Percentiles rank a stretch among this genome's conserved stretches.
Evolutionary conservation across 1,284 basidiomycete species (phyloP).

Genomic region (Microbotryum scabiosae): DNA sequence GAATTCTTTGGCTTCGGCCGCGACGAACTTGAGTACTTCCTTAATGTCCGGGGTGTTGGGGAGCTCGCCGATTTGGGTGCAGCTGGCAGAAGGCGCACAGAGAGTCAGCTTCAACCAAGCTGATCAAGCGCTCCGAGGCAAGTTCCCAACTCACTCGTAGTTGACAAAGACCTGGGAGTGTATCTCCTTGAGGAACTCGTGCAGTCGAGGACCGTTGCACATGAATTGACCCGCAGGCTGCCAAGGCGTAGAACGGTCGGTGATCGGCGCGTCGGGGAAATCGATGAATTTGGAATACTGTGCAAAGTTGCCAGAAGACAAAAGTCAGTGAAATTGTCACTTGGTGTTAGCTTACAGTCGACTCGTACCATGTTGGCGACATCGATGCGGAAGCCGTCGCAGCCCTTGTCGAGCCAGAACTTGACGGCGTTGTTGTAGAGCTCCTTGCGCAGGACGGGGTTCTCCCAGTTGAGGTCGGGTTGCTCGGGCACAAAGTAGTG

Average conservation of each 20-base stretch:
- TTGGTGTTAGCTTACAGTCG: neutral
- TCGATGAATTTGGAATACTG: slow-evolving; percentile 15
- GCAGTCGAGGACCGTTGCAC: slow-evolving; percentile 50
- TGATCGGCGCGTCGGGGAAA: slow-evolving; percentile 38
- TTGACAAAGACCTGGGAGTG: slow-evolving; percentile 49
- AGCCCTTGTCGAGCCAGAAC: slow-evolving; percentile 66
- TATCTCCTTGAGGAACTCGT: slow-evolving; percentile 63
- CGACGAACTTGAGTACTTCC: slow-evolving; percentile 46
- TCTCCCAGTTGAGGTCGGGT: slow-evolving; percentile 73
- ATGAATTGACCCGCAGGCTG: neutral
- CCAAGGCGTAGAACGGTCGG: slow-evolving; percentile 7
- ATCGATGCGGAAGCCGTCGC: slow-evolving; percentile 57
- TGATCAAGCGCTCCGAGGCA: too few relatives aligned
- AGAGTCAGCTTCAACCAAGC: too few relatives aligned
- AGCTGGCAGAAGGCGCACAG: slow-evolving; percentile 15
- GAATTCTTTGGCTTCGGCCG: slow-evolving; percentile 55
- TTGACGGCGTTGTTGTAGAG: slow-evolving; percentile 54
- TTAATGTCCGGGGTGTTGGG: slow-evolving; percentile 47
- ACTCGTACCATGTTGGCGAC: neutral
- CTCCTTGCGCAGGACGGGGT: slow-evolving; percentile 38
- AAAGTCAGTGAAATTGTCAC: neutral
- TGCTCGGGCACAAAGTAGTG: slow-evolving; percentile 62
- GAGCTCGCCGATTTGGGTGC: slow-evolving; percentile 61
- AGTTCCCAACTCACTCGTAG: slow-evolving; percentile 40
- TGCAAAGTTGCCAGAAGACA: neutral